These are phyloP conservation scores for Nannochloropsis oceanica DNA, from an alignment of 108 stramenopile species.

Conservation along the genomic window DNA sequence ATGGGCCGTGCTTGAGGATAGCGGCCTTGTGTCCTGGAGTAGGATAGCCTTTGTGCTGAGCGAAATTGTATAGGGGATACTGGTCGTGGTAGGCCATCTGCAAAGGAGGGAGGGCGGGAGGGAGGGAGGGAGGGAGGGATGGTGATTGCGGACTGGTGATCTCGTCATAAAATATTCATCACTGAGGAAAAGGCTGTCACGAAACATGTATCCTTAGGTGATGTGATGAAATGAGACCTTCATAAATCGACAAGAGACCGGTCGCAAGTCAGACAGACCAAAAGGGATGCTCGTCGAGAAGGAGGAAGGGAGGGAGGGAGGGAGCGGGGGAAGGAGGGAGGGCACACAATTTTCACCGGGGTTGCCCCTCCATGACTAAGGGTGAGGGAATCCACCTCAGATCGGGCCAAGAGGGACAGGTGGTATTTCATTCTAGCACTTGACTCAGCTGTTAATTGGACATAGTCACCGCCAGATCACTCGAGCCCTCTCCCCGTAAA, in stretches of 20 bases:
- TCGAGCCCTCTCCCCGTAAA: neutral
- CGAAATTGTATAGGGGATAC: constrained; percentile 66
- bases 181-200: too few relatives aligned
- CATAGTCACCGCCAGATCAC: neutral
- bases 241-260: too few relatives aligned
- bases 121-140: neutral
- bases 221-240: too few relatives aligned
- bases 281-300: too few relatives aligned
- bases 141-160: too few relatives aligned
- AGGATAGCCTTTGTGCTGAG: constrained; percentile 89
- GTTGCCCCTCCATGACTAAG: too few relatives aligned
- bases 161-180: too few relatives aligned
- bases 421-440: neutral
- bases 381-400: neutral
- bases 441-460: neutral
- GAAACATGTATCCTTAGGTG: too few relatives aligned
- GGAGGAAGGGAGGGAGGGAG: too few relatives aligned
- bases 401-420: neutral
- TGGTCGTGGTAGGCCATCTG: constrained; percentile 49
- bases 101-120: neutral
- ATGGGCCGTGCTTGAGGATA: constrained; percentile 52
- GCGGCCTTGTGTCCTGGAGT: constrained; percentile 59
- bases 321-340: neutral
- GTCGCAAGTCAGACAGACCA: too few relatives aligned
- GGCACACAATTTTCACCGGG: neutral